Conservation (phyloP, 495 filamentous ascomycete genomes). For the Podospora tetraspora region DNA sequence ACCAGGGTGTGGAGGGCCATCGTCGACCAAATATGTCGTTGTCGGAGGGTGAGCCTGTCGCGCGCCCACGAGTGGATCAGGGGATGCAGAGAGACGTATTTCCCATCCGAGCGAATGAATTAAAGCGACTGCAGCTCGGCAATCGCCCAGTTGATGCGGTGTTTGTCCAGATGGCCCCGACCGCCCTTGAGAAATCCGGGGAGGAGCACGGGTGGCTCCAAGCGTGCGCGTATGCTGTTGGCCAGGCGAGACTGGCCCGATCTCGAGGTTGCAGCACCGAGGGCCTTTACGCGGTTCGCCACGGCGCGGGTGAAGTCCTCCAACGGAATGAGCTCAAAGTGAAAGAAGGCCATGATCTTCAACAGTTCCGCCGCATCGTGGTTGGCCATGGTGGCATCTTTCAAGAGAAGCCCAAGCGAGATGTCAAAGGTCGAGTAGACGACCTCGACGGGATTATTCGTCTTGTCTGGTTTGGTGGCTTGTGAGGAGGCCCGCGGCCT, state of each 20-base stretch:
- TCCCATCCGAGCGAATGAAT: slow-evolving; percentile 6
- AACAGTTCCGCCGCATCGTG: slow-evolving; percentile 7
- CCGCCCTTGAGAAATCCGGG: slow-evolving; percentile 5
- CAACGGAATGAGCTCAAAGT: slow-evolving; percentile 11
- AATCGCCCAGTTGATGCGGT: slow-evolving; percentile 10
- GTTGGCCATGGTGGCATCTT: neutral
- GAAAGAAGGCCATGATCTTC: slow-evolving; percentile 8
- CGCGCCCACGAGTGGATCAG: slow-evolving; percentile 11
- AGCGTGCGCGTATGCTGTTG: neutral
- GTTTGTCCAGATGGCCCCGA: neutral
- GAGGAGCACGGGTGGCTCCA: neutral
- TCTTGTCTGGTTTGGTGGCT: neutral
- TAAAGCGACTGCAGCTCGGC: slow-evolving; percentile 8
- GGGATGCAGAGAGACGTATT: slow-evolving; percentile 10
- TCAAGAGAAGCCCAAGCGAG: slow-evolving; percentile 2
- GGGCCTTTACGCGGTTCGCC: neutral
- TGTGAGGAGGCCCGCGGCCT: neutral
- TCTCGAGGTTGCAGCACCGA: neutral
- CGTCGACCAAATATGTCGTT: slow-evolving; percentile 1
- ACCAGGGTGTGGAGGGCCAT: slow-evolving; percentile 6
- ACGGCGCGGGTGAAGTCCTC: slow-evolving; percentile 3
- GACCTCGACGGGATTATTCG: neutral
- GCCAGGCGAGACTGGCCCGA: neutral
- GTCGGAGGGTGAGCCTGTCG: neutral
- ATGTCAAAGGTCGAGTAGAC: slow-evolving; percentile 13